Evolutionary conservation across 164 flowering plant species (phyloP).

Genomic region (Nymphaea thermarum): DNA sequence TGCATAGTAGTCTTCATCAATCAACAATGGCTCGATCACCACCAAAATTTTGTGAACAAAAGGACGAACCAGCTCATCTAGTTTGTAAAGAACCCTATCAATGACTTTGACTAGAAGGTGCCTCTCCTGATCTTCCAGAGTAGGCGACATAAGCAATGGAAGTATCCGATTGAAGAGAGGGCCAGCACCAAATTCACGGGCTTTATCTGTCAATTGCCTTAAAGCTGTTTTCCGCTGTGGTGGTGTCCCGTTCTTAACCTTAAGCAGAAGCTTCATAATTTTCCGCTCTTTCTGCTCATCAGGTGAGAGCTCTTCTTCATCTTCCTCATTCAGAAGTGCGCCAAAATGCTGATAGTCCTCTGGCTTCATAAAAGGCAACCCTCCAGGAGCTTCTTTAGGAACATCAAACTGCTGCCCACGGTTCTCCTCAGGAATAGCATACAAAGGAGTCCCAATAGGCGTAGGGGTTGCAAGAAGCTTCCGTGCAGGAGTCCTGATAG

Average conservation of each 20-base stretch:
- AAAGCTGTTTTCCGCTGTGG: slow-evolving; percentile 97
- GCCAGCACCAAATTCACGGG: slow-evolving; percentile 95
- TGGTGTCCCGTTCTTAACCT: slow-evolving; percentile 98
- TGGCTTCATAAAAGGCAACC: slow-evolving; percentile 89
- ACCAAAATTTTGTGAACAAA: slow-evolving; percentile 93
- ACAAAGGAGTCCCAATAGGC: slow-evolving; percentile 80
- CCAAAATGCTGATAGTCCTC: slow-evolving; percentile 94
- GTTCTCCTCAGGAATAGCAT: slow-evolving; percentile 85
- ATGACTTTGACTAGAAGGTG: slow-evolving; percentile 97
- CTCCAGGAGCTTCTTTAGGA: slow-evolving; percentile 79
- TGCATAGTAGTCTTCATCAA: slow-evolving; percentile 97
- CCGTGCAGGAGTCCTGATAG: slow-evolving; percentile 95
- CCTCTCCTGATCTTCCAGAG: slow-evolving; percentile 96
- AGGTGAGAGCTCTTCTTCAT: slow-evolving; percentile 84
- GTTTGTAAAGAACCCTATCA: slow-evolving; percentile 87
- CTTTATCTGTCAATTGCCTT: slow-evolving; percentile 94
- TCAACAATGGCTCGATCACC: slow-evolving; percentile 92
- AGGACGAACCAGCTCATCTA: slow-evolving; percentile 96
- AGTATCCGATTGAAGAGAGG: slow-evolving; percentile 83
- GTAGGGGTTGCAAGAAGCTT: slow-evolving; percentile 96
- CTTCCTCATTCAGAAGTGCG: slow-evolving; percentile 72
- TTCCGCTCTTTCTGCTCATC: slow-evolving; percentile 97
- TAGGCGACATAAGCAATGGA: slow-evolving; percentile 96
- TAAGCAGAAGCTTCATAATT: slow-evolving; percentile 91
- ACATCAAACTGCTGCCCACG: slow-evolving; percentile 97